Conservation (phyloP, 345 rosid species). For the Bruguiera sexangula region DNA sequence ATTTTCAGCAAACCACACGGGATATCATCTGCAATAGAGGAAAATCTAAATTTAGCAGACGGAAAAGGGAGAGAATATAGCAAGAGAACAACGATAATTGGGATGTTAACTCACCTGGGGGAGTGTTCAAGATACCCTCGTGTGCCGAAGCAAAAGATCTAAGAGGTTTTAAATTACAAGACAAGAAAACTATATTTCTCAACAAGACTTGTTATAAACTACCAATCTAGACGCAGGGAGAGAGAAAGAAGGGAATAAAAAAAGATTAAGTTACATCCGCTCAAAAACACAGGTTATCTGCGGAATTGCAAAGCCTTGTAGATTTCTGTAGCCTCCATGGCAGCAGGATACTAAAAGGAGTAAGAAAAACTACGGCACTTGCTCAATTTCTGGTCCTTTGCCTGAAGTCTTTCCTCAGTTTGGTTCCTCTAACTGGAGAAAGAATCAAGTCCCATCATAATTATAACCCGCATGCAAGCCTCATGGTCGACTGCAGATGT, state of each 20-base stretch:
- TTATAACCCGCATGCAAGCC: conserved; percentile 12
- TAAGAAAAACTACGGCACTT: neutral
- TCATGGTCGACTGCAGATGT: conserved; percentile 17
- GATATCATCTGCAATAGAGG: neutral
- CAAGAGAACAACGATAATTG: neutral
- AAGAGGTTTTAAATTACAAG: neutral
- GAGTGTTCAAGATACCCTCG: neutral
- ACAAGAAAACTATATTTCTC: neutral
- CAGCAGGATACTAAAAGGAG: conserved; percentile 7
- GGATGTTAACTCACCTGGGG: conserved; percentile 24
- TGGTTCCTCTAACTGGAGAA: conserved; percentile 17
- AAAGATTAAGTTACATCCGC: neutral
- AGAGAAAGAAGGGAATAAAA: neutral
- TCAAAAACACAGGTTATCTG: neutral
- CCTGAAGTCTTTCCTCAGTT: neutral
- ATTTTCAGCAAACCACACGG: neutral
- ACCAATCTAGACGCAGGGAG: neutral
- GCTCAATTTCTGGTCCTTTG: conserved; percentile 8
- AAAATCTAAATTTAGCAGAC: neutral
- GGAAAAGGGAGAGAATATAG: neutral
- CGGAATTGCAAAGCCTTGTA: conserved; percentile 25
- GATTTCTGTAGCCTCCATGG: conserved; percentile 47
- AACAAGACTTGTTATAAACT: neutral
- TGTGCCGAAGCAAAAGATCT: conserved; percentile 9
- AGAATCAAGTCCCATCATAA: conserved; percentile 18